Base-by-base conservation (phyloP, 352 stramenopile species). In the Phytophthora lateralis region DNA sequence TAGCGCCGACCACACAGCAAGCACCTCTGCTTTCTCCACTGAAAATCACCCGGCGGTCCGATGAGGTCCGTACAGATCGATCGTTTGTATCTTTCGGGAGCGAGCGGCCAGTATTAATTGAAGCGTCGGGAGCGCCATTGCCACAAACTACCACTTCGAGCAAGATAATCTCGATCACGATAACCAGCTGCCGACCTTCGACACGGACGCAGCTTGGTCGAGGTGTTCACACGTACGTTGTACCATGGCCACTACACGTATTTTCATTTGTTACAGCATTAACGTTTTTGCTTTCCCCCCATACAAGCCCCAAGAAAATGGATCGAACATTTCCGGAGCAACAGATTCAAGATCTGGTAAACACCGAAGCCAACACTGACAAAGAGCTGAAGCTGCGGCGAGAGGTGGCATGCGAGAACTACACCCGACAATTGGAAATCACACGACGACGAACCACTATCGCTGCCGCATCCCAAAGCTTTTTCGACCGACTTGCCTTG, bases 401-500 rank as follows among this genome's bases (percentile, higher is more conserved):
- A 34, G 24, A 45, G 27, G 50, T 18, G 38, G 52, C 55, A 49
- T 52, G 42, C 2, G 71, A 79, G 6, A 53, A 59, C 1, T 45
- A 80, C 8, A 11, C 48, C 24, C 51, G 51, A 27, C 44, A 52
- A n/a, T 48, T 79, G 17, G 72, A 89, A 27, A 43, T 75, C 5
- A 52, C 61, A 43, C 71, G 62, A n/a, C 56, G 70, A 10, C 71
- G 65, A 2, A 49, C 63, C 17, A 63, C 50, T 7, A 64, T 76
- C 11, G 41, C 57, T 4, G 45, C 67, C 7, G 77, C 81, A 11
- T 47, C 58, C 4, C 69, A 66, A 27, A 68, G 71, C 21, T 87
- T 89, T 53, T 76, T 85, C 27, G 75, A 89, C 44, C 69, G 59
- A 8, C 61, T 87, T 24, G 71, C 65, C 4, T 52, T 66, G 1